Evolutionary conservation across 2,329 filamentous ascomycete species (phyloP), one percentile per base, ranked within the genome.

Genomic region (Pleurostoma richardsiae): DNA sequence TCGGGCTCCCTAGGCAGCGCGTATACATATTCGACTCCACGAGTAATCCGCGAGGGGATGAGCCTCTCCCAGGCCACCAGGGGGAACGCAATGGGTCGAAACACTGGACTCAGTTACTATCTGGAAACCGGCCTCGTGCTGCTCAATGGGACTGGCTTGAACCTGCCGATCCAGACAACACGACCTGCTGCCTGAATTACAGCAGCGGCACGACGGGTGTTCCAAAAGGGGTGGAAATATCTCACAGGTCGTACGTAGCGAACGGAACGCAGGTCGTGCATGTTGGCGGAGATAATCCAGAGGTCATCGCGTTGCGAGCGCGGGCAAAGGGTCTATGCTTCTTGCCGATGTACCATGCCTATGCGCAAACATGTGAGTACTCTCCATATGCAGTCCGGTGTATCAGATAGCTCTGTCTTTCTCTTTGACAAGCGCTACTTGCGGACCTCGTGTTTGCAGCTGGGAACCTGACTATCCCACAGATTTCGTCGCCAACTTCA

Each of bases 171-270:
- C 66, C 79, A 2, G 73, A 73, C 48, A 63, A 67, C 28, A 73
- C 75, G 4, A 79, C 80, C 1, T 80, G 85, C 54, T 84, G 81
- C 28, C 76, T 95, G 51, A 94, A 95, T 64, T 95, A 92, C 66
- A 87, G 82, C 53, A 85, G 79, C 30, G 82, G 88, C 8, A 91
- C 86, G 1, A 95, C 90, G 0, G 89, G 90, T 5, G 74, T 90
- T 4, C 88, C 89, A 7, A 95, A 95, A 62, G 90, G 90, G 8
- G 89, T 94, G 10, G 82, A 87, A 65, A 86, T 94, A 53, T 82
- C 83, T n/a, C 89, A 95, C 64, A 71, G 73, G 49, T 86, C 89
- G 54, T 88, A 89, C 57, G 78, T 90, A 40, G 76, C 87, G 51
- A 92, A 92, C 59, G 77, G 81, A 53, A 56, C 70, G 10, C 82